These are phyloP conservation scores for Kurtzmaniella quercitrusa DNA, from an alignment of 1,139 yeast genomes.

Conservation along the genomic window DNA sequence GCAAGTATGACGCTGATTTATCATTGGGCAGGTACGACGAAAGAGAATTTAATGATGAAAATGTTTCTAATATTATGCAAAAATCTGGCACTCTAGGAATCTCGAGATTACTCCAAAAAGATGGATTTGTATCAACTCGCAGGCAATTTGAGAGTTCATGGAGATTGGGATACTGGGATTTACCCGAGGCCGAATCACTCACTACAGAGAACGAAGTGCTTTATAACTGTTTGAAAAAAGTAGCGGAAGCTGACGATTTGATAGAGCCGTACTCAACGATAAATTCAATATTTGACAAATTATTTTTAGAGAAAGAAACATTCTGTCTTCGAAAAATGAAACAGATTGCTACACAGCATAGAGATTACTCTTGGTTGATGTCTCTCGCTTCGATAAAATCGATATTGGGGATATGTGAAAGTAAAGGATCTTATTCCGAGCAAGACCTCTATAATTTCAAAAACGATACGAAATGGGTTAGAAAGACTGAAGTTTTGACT, in stretches of 20 bases:
- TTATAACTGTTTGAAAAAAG: slow-evolving; percentile 44
- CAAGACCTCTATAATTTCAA: slow-evolving; percentile 10
- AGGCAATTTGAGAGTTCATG: slow-evolving; percentile 51
- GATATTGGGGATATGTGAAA: slow-evolving; percentile 17
- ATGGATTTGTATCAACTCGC: slow-evolving; percentile 4
- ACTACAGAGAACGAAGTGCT: slow-evolving; percentile 36
- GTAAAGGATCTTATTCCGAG: slow-evolving; percentile 4
- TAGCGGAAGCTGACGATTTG: slow-evolving; percentile 23
- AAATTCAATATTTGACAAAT: background rate
- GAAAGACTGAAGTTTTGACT: slow-evolving; percentile 23
- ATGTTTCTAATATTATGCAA: slow-evolving; percentile 35
- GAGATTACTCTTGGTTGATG: slow-evolving; percentile 25
- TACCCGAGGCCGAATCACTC: slow-evolving; percentile 40
- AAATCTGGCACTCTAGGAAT: slow-evolving; percentile 48
- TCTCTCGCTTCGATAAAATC: slow-evolving; percentile 32
- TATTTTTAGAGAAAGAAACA: background rate
- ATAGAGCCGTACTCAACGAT: slow-evolving; percentile 4
- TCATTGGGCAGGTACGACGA: slow-evolving; percentile 11
- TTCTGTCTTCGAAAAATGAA: background rate
- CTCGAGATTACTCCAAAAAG: slow-evolving; percentile 31
- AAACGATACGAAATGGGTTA: slow-evolving; percentile 34
- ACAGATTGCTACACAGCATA: background rate
- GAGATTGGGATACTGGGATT: slow-evolving; percentile 71
- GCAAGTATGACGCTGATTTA: slow-evolving; percentile 47
- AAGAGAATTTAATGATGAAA: slow-evolving; percentile 10